Evolutionary conservation across 495 filamentous ascomycete species (phyloP), one percentile per base, ranked within the genome.

Genomic region (Aspergillus asperescens): DNA sequence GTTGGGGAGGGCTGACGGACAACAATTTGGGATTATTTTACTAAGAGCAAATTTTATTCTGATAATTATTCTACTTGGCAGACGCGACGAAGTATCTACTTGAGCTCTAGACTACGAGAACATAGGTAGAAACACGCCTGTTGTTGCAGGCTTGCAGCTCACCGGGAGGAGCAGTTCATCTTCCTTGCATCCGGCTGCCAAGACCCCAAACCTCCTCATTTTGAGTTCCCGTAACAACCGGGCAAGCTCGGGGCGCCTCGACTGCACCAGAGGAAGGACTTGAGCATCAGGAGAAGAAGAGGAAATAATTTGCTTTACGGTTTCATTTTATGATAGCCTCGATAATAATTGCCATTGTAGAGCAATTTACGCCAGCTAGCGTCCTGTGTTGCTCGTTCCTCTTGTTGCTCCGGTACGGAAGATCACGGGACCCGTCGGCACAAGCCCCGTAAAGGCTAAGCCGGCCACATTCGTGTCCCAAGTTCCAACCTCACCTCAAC

Each of bases 341-440:
- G 4, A 29, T 13, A 29, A 9, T 13, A 23, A 18, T 9, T 44
- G 29, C 38, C 20, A 40, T 29, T 20, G 9, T 24, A 18, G 12
- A 27, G 25, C 15, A 8, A 39, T 27, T 39, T 25, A 7, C 10
- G 2, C 13, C 7, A 20, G 9, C 39, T 37, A 20, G 15, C 31
- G 10, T 32, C 19, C 18, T 41, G 18, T 48, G 29, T 50, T 43
- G 23, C 40, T 37, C 8, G 23, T 42, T 52, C 39, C 41, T 41
- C 16, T 35, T 28, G 50, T 55, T 55, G 55, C 59, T 72, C 24
- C 71, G 71, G 71, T 70, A 71, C 71, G 71, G 71, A 69, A 72
- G 68, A 74, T 72, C 69, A 72, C 71, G 71, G 71, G 71, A 74
- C 66, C 44, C 66, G 64, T 74, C 71, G 71, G 71, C 66, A 72